Conservation (phyloP, 371 early-diverging fungal genomes). For the Vairimorpha necatrix region DNA sequence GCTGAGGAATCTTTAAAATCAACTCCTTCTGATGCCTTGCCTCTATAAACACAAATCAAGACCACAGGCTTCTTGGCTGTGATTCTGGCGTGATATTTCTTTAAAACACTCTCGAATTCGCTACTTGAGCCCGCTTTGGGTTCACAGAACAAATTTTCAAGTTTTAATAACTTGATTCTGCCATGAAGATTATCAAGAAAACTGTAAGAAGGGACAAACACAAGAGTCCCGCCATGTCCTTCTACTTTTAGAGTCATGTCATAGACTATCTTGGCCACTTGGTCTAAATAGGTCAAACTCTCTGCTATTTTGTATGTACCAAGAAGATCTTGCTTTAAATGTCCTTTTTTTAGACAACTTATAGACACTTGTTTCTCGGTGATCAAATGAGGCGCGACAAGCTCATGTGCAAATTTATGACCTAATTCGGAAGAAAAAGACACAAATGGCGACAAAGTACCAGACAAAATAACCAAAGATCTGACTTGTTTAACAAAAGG, state of each 20-base stretch:
- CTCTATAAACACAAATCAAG: constrained; percentile 71
- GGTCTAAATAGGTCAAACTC: constrained; percentile 68
- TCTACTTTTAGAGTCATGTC: constrained; percentile 42
- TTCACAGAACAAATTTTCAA: constrained; percentile 32
- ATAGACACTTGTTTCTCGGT: constrained; percentile 37
- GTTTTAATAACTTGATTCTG: constrained; percentile 52
- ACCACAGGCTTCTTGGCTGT: constrained; percentile 66
- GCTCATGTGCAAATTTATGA: constrained; percentile 32
- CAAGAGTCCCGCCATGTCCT: constrained; percentile 67
- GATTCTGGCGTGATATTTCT: constrained; percentile 59
- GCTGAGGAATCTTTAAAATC: constrained; percentile 80
- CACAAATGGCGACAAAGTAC: constrained; percentile 73
- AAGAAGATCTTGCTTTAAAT: constrained; percentile 28
- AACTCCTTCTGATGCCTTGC: constrained; percentile 85
- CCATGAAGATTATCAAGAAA: constrained; percentile 63
- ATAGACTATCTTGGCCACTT: constrained; percentile 67
- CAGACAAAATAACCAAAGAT: constrained; percentile 75
- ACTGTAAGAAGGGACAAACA: constrained; percentile 68
- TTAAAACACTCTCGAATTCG: constrained; percentile 67
- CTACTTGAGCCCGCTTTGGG: constrained; percentile 33
- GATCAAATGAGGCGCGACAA: constrained; percentile 52
- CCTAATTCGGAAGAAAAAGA: constrained; percentile 65
- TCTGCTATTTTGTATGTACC: constrained; percentile 67
- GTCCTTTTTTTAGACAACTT: constrained; percentile 37
- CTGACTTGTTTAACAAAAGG: constrained; percentile 57